Conservation (phyloP, 805 yeast genomes). For the Saturnispora zaruensis region DNA sequence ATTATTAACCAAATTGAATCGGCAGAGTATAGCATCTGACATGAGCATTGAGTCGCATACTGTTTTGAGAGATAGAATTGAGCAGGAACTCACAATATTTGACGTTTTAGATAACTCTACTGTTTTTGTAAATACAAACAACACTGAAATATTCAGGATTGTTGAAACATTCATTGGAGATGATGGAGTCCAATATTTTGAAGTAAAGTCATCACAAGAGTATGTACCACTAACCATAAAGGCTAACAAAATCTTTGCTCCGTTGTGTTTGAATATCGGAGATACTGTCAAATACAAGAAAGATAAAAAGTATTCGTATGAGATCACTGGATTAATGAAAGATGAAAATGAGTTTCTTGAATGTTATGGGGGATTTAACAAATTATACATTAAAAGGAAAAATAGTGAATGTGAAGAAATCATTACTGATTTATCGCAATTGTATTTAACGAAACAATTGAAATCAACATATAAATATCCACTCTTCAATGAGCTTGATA, state of each 20-base stretch:
- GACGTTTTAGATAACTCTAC: constrained; percentile 1
- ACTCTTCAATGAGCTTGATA: constrained; percentile 13
- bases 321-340: constrained; percentile 14
- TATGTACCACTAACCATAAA: constrained; percentile 4
- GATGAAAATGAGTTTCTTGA: not conserved
- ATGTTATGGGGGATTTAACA: constrained; percentile 14
- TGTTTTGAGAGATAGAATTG: not conserved
- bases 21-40: not conserved
- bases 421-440: constrained; percentile 6
- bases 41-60: not conserved
- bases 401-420: constrained; percentile 8
- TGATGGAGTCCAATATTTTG: not conserved
- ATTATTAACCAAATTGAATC: not conserved
- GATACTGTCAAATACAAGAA: constrained; percentile 10
- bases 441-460: constrained; percentile 8
- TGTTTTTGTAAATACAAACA: not conserved
- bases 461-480: constrained; percentile 8
- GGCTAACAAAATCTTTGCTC: constrained; percentile 14
- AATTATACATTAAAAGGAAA: constrained; percentile 6
- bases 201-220: not conserved
- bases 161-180: not conserved
- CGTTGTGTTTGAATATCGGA: constrained; percentile 15
- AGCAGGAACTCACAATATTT: not conserved
- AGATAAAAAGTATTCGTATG: constrained; percentile 6
- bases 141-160: not conserved